These are phyloP conservation scores for Ascochyta fabae DNA, from an alignment of 2,329 filamentous ascomycete species.

Conservation along the genomic window DNA sequence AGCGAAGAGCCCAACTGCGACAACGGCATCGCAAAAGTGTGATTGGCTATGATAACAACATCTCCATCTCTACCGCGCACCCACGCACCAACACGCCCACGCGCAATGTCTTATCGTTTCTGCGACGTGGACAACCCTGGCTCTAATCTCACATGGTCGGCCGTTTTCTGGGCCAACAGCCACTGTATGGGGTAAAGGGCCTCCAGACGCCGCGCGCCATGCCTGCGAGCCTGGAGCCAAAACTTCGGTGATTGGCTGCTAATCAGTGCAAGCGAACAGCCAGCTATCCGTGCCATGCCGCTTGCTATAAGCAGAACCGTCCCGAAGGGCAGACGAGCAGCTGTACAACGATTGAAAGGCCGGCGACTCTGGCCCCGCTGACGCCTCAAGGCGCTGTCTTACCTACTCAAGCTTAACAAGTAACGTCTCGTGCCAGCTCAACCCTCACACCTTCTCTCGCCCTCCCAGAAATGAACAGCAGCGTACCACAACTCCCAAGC, in stretches of 20 bases:
- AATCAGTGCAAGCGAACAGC: slow-evolving; percentile 34
- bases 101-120: slow-evolving; percentile 38
- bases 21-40: not conserved
- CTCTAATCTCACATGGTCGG: slow-evolving; percentile 40
- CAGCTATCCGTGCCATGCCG: slow-evolving; percentile 43
- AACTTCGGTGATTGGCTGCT: slow-evolving; percentile 36
- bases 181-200: slow-evolving; percentile 35
- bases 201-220: slow-evolving; percentile 30
- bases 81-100: slow-evolving; percentile 18
- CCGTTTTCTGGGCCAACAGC: slow-evolving; percentile 32
- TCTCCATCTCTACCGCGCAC: slow-evolving; percentile 24
- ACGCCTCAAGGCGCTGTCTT: slow-evolving; percentile 31
- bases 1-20: not conserved
- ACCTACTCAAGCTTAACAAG: slow-evolving; percentile 28
- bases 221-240: slow-evolving; percentile 26
- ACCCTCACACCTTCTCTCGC: slow-evolving; percentile 13
- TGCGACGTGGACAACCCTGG: slow-evolving; percentile 34
- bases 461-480: slow-evolving; percentile 36
- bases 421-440: slow-evolving; percentile 12
- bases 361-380: slow-evolving; percentile 41
- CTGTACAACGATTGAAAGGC: slow-evolving; percentile 40
- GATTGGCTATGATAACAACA: slow-evolving; percentile 4
- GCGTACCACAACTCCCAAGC: slow-evolving; percentile 23
- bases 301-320: slow-evolving; percentile 36
- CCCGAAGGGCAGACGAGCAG: slow-evolving; percentile 21